phyloP scores from a whole-genome alignment of 2,329 filamentous ascomycete genomes.

The Hypoxylon sp. region DNA sequence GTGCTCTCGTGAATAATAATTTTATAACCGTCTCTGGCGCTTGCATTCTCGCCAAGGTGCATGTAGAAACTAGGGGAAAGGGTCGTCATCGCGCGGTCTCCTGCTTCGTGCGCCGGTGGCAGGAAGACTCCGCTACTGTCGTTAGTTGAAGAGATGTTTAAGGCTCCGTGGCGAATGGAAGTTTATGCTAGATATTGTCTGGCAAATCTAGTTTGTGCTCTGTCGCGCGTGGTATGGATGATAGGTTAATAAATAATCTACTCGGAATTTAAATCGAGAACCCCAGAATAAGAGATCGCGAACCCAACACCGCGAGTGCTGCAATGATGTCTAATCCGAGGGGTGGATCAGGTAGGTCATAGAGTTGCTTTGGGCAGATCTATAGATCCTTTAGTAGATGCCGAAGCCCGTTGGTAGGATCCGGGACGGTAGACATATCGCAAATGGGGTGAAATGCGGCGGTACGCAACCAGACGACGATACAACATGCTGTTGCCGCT shows the following conservation, averaged over 20 bases:
- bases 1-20: conserved; percentile 15
- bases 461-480: conserved; percentile 36
- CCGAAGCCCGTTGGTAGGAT: conserved; percentile 20
- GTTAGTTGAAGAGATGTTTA: conserved; percentile 34
- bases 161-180: conserved; percentile 27
- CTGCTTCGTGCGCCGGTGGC: conserved; percentile 2
- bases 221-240: conserved; percentile 40
- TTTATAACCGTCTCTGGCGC: conserved; percentile 22
- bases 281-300: conserved; percentile 15
- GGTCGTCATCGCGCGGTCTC: conserved; percentile 28
- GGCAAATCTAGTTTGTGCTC: conserved; percentile 38
- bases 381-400: conserved; percentile 34
- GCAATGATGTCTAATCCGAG: conserved; percentile 38
- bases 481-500: conserved; percentile 34
- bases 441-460: conserved; percentile 35
- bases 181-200: conserved; percentile 24
- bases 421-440: conserved; percentile 28
- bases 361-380: conserved; percentile 35
- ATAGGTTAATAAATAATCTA: conserved; percentile 40
- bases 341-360: conserved; percentile 27
- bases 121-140: conserved; percentile 23
- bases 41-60: conserved; percentile 40
- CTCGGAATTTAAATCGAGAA: conserved; percentile 32
- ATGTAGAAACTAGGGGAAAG: conserved; percentile 14
- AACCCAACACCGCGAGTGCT: conserved; percentile 30